Evolutionary conservation across 1,284 basidiomycete species (phyloP).

Genomic region (Ganoderma multipileum): DNA sequence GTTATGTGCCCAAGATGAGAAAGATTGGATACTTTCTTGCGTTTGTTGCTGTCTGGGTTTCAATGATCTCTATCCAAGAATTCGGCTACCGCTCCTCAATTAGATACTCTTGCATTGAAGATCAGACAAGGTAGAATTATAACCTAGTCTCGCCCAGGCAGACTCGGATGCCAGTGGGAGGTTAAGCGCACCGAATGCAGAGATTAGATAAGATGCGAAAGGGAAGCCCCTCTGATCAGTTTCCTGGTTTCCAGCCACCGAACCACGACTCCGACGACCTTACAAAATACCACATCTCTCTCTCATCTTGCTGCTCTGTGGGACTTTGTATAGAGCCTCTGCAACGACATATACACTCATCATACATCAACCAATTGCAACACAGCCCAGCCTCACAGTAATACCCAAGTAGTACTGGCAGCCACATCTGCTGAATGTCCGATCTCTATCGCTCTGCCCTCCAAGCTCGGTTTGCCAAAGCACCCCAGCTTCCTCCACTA

Average conservation of each 20-base stretch:
- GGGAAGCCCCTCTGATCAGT: not conserved
- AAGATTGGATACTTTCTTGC: not conserved
- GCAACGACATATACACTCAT: not conserved
- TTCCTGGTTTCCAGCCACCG: not conserved
- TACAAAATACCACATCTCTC: not conserved
- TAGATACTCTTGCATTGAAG: no score
- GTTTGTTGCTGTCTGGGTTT: not conserved
- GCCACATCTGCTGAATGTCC: slow-evolving; percentile 54
- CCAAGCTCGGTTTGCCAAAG: slow-evolving; percentile 68
- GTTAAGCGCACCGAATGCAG: not conserved
- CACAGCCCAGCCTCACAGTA: not conserved
- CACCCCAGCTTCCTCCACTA: slow-evolving; percentile 59
- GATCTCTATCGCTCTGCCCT: slow-evolving; percentile 74
- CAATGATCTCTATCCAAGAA: not conserved
- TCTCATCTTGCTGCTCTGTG: not conserved
- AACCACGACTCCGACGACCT: not conserved
- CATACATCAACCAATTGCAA: not conserved
- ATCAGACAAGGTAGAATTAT: no score
- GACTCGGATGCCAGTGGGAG: not conserved
- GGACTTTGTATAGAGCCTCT: not conserved
- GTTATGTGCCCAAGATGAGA: not conserved
- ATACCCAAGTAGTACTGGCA: not conserved
- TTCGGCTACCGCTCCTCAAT: not conserved
- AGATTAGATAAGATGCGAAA: slow-evolving; percentile 2
- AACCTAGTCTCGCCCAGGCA: no score